Conservation (phyloP, 768 basidiomycete species). For the Butyriboletus loyo region DNA sequence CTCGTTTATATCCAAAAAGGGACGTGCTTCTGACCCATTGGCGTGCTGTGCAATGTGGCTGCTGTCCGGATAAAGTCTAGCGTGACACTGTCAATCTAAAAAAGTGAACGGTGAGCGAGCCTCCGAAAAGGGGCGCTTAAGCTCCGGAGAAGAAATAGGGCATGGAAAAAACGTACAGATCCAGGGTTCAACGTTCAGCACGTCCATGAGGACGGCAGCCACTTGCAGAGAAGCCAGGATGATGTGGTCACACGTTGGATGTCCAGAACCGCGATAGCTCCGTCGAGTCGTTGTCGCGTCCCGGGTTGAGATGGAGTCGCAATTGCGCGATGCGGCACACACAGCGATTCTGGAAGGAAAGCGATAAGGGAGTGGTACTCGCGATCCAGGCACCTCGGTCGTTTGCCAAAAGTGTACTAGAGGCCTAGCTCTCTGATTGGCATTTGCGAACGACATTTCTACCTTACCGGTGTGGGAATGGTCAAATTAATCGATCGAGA, state of each 20-base stretch:
- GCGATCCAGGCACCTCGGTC: neutral
- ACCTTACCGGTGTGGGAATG: neutral
- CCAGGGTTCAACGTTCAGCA: constrained; percentile 17
- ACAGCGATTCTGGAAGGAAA: neutral
- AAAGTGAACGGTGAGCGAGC: constrained; percentile 8
- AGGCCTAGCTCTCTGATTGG: constrained; percentile 7
- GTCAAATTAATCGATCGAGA: constrained; percentile 3
- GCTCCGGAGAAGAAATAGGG: constrained; percentile 26
- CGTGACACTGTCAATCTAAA: constrained; percentile 1
- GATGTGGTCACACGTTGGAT: neutral
- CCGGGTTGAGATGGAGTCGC: neutral
- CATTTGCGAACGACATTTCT: neutral
- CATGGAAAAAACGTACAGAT: constrained; percentile 14
- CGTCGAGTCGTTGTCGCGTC: neutral
- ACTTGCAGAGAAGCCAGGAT: constrained; percentile 1
- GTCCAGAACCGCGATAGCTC: neutral
- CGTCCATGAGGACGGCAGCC: constrained; percentile 12
- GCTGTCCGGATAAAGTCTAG: constrained; percentile 8
- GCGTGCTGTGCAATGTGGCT: constrained; percentile 22
- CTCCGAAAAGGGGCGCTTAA: constrained; percentile 31
- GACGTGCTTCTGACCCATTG: constrained; percentile 10
- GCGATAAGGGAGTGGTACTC: neutral
- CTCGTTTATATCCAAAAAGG: constrained; percentile 14
- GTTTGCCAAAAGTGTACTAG: constrained; percentile 8
- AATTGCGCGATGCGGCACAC: neutral